Base-by-base conservation (phyloP, 202 grass and related monocot species). In the Sporobolus alterniflorus region DNA sequence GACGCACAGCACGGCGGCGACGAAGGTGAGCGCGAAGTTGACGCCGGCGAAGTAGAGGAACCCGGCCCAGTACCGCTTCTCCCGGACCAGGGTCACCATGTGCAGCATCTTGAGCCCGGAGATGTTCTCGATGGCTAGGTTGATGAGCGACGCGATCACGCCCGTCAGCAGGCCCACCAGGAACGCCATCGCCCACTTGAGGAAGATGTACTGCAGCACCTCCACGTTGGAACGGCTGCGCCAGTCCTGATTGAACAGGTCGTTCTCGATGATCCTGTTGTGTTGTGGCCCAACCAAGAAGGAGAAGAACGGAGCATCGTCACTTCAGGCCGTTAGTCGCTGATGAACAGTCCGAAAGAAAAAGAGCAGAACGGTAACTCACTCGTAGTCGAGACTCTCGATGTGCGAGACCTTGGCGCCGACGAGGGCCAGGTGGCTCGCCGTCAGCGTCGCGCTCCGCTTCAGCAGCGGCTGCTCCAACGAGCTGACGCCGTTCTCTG, bases 361-460 rank as follows among this genome's bases (percentile, higher is more conserved):
- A 50, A 49, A 20, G 36, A 40, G 34, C n/a, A 11, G 21, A 14
- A 73, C 5, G 17, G 13, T 14, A 68, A 77, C 77, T 87, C 48
- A 98, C 96, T 98, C 96, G 69, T 98, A 98, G 77, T 98, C 96
- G 41, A 98, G 82, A 85, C 93, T 98, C 91, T 98, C 96, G 29
- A 98, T 96, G 88, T 89, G 96, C 6, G 96, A 98, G 41, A 96
- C 89, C 71, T 98, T 96, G 65, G 96, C 89, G 71, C 96, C 96
- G 64, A 98, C 93, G 74, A 98, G 77, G 89, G 96, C 96, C 36
- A 92, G 74, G 67, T 96, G 93, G 76, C 87, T 96, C 28, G 93
- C 81, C 10, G 87, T 92, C 7, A 98, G 85, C 7, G 87, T 91
- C 18, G 68, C 72, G 87, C 89, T 96, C 57, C 90, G 75, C 76